Evolutionary conservation across 441 rosid species (phyloP), one percentile per base, ranked within the genome.

Genomic region (Mallotus repandus): DNA sequence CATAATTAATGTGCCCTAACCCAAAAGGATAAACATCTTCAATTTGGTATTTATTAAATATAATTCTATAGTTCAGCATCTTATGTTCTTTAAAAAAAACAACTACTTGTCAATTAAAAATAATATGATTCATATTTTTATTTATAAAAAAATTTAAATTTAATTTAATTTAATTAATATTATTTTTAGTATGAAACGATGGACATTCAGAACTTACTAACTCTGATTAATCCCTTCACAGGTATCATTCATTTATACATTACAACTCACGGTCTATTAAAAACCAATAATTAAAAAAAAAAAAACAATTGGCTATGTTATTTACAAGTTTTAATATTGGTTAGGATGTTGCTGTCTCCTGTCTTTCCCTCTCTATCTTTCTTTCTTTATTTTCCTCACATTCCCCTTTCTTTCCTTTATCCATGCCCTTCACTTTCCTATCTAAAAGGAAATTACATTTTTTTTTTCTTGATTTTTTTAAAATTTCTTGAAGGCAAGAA

Each of bases 341-440:
- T 71, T 74, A 14, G 10, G 38, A n/a, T 62, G 16, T 64, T 66
- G 59, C 41, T 41, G 8, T 74, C 79, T 22, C 65, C 4, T 38
- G 10, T 52, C 48, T 29, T 41, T 38, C 68, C 63, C 10, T 35
- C 4, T 54, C 22, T 54, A 16, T 45, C 19, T 54, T 12, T 29
- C 60, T 38, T 35, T 9, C 19, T 21, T 15, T 48, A 29, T 45
- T 14, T 15, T 57, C 64, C 13, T 15, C 66, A 16, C 21, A 46
- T 58, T 72, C 71, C 52, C 21, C 22, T 58, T 70, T 64, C 38
- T 73, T 73, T 76, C n/a, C 35, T 9, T n/a, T 45, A 35, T 57
- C 66, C 70, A 91, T 87, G 91, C 45, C 86, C 53, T 29, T 0
- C 9, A 9, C 2, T 10, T 25, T 15, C 58, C 2, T 46, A 46